Evolutionary conservation across 805 yeast species (phyloP), one percentile per base, ranked within the genome.

Genomic region (Pichia heedii): DNA sequence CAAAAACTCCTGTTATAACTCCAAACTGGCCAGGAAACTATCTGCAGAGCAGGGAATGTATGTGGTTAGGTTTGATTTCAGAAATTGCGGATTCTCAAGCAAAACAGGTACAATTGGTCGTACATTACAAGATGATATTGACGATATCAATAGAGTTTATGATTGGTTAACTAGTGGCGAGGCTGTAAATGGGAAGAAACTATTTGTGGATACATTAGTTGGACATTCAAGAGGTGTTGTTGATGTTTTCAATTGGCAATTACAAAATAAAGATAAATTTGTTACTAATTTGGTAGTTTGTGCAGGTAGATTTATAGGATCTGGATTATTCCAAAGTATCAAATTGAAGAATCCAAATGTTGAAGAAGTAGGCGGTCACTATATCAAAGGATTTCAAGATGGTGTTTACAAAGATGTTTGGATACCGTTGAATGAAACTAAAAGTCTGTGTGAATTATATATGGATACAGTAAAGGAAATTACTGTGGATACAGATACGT

Each of bases 221-320:
- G 82, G 78, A 3, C 97, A 89, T 60, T 85, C 95, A 0, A 68
- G 96, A 46, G 96, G 95, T 10, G 70, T 76, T 4, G 72, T 83
- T 22, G 80, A 89, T 5, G 77, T 80, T 79, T 79, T 85, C 54
- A 65, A 74, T 43, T 89, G 89, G 84, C 81, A 81, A 3, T 46
- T 74, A 29, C 44, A 61, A 33, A 62, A 67, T 22, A 43, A 61
- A 33, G 62, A 56, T 4, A 33, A 38, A 1, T 44, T 44, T 32
- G 76, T 84, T 2, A 88, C 89, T 1, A 71, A 71, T 44, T 55
- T 89, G 51, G 66, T 87, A 54, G 85, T 85, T 51, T 77, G 86
- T 58, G 74, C 87, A 1, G 83, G 88, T 3, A 69, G 97, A 50
- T 88, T 63, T 61, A 68, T 71, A 34, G 73, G 76, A n/a, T 49